These are phyloP conservation scores for Cladosporium oxysporum DNA, from an alignment of 2,329 filamentous ascomycete genomes.

Conservation along the genomic window DNA sequence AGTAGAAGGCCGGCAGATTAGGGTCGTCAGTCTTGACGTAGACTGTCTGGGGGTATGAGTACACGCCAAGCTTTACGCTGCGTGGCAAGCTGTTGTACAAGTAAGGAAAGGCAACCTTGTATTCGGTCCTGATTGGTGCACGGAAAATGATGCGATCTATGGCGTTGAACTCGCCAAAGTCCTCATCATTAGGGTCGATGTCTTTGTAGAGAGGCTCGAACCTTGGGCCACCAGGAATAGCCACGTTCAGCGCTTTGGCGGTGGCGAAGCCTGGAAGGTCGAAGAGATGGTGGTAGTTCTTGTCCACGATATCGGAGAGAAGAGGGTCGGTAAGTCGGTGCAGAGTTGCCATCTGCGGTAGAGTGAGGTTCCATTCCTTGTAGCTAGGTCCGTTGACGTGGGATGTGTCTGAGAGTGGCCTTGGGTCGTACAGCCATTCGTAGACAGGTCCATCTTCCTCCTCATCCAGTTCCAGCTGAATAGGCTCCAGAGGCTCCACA, in stretches of 20 bases:
- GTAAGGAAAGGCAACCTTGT: conserved; percentile 89
- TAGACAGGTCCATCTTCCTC: conserved; percentile 86
- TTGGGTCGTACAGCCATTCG: conserved; percentile 97
- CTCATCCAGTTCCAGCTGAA: conserved; percentile 97
- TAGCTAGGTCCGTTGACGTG: conserved; percentile 98
- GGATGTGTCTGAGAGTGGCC: conserved; percentile 83
- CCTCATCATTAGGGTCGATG: conserved; percentile 96
- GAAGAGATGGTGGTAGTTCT: conserved; percentile 98
- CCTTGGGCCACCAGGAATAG: conserved; percentile 92
- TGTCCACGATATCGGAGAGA: conserved; percentile 87
- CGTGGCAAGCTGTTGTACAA: conserved; percentile 95
- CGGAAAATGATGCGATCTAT: conserved; percentile 99
- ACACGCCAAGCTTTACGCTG: conserved; percentile 91
- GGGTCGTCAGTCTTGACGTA: conserved; percentile 87
- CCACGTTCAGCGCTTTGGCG: conserved; percentile 94
- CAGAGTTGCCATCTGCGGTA: conserved; percentile 94
- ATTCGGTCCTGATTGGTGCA: conserved; percentile 90
- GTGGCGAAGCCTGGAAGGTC: conserved; percentile 93
- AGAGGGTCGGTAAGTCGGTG: conserved; percentile 90
- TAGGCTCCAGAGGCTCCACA: conserved; percentile 93
- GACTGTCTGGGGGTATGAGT: conserved; percentile 89
- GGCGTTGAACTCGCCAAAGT: conserved; percentile 99
- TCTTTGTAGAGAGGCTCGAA: conserved; percentile 99
- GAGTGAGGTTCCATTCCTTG: conserved; percentile 87
- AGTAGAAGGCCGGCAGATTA: conserved; percentile 92